Evolutionary conservation across 2,329 filamentous ascomycete genomes (phyloP).

Genomic region (Daldinia sp.): DNA sequence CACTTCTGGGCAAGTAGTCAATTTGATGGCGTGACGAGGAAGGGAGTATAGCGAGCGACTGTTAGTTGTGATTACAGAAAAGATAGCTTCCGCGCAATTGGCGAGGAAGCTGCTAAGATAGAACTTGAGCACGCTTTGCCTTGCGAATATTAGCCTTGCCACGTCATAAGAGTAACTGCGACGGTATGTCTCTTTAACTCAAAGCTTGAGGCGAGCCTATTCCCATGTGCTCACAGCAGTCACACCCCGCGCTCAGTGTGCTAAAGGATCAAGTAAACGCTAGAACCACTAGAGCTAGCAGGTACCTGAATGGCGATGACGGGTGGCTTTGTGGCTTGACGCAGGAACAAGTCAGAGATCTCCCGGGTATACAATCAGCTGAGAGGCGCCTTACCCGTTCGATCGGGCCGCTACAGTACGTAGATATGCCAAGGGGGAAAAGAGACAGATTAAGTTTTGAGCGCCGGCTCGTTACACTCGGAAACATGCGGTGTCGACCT

Average conservation of each 20-base stretch:
- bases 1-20: conserved; percentile 1
- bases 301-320: not conserved
- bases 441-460: conserved; percentile 2
- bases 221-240: not conserved
- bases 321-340: conserved; percentile 17
- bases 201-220: not conserved
- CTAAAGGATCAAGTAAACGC: not conserved
- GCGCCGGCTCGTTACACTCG: conserved; percentile 4
- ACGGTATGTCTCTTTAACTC: not conserved
- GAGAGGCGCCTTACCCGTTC: not conserved
- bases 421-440: not conserved
- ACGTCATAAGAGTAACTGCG: not conserved
- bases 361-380: not conserved
- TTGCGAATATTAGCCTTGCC: conserved; percentile 3
- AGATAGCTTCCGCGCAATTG: not conserved
- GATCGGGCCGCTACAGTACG: conserved; percentile 4
- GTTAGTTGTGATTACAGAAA: not conserved
- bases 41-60: not conserved
- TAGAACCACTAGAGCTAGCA: not conserved
- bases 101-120: not conserved
- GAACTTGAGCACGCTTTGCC: not conserved
- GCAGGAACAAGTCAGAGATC: conserved; percentile 11
- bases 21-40: not conserved
- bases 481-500: conserved; percentile 1
- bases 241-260: not conserved